Evolutionary conservation across 1,284 basidiomycete species (phyloP).

Genomic region (Microbotryomycetes sp.): DNA sequence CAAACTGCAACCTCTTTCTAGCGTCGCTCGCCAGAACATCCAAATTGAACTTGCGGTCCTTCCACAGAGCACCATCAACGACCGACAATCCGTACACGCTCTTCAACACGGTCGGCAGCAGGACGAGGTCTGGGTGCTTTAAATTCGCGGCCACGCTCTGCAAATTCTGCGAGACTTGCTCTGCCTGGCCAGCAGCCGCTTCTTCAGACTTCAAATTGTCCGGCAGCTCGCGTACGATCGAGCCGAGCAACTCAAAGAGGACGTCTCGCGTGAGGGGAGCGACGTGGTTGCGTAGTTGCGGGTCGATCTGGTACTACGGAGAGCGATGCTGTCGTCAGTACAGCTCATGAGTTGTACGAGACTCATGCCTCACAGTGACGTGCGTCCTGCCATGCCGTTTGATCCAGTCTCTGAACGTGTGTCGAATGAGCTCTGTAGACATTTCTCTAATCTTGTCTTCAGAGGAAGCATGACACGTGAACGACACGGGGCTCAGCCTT

Average conservation of each 20-base stretch:
- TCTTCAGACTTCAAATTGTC: background rate
- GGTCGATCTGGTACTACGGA: conserved; percentile 26
- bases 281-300: conserved; percentile 22
- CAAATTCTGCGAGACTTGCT: background rate
- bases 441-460: background rate
- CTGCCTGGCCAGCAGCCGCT: background rate
- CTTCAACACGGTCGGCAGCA: conserved; percentile 24
- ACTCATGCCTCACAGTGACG: conserved; percentile 8
- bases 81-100: conserved; percentile 21
- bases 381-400: conserved; percentile 6
- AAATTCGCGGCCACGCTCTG: conserved; percentile 16
- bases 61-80: conserved; percentile 26
- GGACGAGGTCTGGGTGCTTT: conserved; percentile 24
- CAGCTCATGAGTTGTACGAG: background rate
- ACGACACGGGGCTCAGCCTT: background rate
- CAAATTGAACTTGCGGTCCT: conserved; percentile 25
- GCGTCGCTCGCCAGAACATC: conserved; percentile 16
- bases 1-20: conserved; percentile 3
- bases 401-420: background rate
- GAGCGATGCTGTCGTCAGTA: background rate
- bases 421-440: background rate
- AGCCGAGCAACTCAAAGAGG: conserved; percentile 22
- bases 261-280: conserved; percentile 15
- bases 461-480: background rate
- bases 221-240: conserved; percentile 2